Conservation (phyloP, 495 filamentous ascomycete genomes). For the Bacidia gigantensis region DNA sequence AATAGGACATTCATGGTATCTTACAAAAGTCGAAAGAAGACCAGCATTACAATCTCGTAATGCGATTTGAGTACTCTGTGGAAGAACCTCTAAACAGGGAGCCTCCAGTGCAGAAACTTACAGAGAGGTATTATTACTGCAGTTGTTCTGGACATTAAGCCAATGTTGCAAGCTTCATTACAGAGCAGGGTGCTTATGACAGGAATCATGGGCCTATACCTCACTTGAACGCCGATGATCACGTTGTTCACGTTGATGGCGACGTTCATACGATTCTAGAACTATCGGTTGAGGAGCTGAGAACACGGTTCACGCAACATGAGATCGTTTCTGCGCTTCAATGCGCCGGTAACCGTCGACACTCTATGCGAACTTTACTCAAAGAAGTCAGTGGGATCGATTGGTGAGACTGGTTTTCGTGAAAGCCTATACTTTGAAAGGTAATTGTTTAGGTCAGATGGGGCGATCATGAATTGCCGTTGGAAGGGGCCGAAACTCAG, state of each 20-base stretch:
- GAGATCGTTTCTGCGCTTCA: conserved; percentile 42
- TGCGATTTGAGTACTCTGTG: conserved; percentile 24
- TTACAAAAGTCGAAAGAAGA: no score
- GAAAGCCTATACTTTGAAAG: no score
- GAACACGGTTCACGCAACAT: conserved; percentile 36
- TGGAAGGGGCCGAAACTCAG: conserved; percentile 42
- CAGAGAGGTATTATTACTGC: conserved; percentile 21
- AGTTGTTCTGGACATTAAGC: background rate
- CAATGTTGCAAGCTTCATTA: conserved; percentile 28
- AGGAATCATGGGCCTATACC: conserved; percentile 43
- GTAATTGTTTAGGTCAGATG: no score
- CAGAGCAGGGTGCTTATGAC: conserved; percentile 29
- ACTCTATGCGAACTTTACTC: conserved; percentile 46
- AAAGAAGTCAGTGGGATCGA: conserved; percentile 50
- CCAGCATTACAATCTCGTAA: background rate
- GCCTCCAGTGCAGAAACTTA: conserved; percentile 26
- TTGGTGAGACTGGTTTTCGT: conserved; percentile 50
- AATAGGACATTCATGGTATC: no score
- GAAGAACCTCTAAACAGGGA: conserved; percentile 34
- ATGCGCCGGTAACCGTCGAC: conserved; percentile 51
- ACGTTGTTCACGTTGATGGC: conserved; percentile 33
- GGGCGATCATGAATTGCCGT: conserved; percentile 42
- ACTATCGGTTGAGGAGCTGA: conserved; percentile 28
- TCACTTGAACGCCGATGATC: conserved; percentile 25
- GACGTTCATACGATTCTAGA: conserved; percentile 21